Evolutionary conservation across 306 rosid species (phyloP).

Genomic region (Rosa chinensis): DNA sequence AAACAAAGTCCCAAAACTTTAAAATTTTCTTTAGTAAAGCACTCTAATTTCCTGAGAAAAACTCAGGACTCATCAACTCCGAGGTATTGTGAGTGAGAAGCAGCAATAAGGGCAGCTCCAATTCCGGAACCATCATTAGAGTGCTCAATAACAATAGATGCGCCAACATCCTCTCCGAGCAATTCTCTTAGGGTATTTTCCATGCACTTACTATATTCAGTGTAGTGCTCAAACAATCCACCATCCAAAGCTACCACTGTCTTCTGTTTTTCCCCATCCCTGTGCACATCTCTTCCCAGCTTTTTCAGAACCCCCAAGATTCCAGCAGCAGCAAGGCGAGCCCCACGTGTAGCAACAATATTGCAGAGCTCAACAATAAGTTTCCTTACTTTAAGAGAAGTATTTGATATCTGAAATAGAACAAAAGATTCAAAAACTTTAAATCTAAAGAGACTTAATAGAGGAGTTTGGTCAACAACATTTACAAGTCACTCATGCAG

Average conservation of each 20-base stretch:
- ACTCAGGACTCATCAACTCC: constrained; percentile 39
- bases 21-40: constrained; percentile 24
- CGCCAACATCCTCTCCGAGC: constrained; percentile 57
- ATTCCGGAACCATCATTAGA: constrained; percentile 85
- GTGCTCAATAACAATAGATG: constrained; percentile 47
- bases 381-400: constrained; percentile 58
- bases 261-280: constrained; percentile 44
- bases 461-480: constrained; percentile 14
- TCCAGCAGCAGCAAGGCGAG: constrained; percentile 90
- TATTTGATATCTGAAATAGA: constrained; percentile 57
- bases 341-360: constrained; percentile 77
- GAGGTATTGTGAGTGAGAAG: constrained; percentile 70
- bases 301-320: constrained; percentile 76
- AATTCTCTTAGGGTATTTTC: constrained; percentile 66
- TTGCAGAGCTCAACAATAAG: constrained; percentile 68
- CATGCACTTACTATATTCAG: constrained; percentile 64
- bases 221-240: constrained; percentile 85
- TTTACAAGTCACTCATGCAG: constrained; percentile 6
- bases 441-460: background rate
- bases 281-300: constrained; percentile 55
- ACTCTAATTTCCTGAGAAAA: constrained; percentile 14
- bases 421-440: constrained; percentile 2
- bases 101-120: constrained; percentile 90
- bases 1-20: constrained; percentile 6
- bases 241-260: constrained; percentile 84